Percentiles rank a stretch among this genome's conserved stretches.
phyloP scores from a whole-genome alignment of 2,329 filamentous ascomycete species.

The Cercospora brassicicola region DNA sequence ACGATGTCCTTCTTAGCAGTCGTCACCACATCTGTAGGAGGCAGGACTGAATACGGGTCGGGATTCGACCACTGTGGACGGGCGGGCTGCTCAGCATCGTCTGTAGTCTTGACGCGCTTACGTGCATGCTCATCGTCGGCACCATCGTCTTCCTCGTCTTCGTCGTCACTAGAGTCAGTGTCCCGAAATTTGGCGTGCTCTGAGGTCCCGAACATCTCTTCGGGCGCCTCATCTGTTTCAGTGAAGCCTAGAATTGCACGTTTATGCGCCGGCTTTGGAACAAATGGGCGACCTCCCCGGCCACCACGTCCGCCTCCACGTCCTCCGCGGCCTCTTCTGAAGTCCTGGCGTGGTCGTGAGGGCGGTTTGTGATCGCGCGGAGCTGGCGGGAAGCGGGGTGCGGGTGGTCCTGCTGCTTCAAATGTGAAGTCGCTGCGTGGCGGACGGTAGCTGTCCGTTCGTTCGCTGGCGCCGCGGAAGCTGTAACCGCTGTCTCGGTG shows the following conservation, averaged over 20 bases:
- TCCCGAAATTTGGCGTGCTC: slow-evolving; percentile 46
- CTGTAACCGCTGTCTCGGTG: slow-evolving; percentile 22
- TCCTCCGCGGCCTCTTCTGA: slow-evolving; percentile 11
- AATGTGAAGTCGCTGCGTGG: slow-evolving; percentile 32
- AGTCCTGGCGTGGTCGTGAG: slow-evolving; percentile 3
- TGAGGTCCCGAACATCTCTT: slow-evolving; percentile 48
- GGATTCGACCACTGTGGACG: slow-evolving; percentile 90
- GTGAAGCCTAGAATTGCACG: slow-evolving; percentile 46
- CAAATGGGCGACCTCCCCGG: slow-evolving; percentile 20
- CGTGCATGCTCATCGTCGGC: slow-evolving; percentile 30
- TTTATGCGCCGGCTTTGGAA: slow-evolving; percentile 43
- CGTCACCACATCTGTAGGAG: slow-evolving; percentile 70
- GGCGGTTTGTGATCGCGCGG: slow-evolving; percentile 11
- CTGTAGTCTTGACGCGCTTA: slow-evolving; percentile 36
- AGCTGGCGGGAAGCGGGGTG: slow-evolving; percentile 29
- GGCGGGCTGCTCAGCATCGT: slow-evolving; percentile 36
- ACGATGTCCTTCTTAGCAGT: slow-evolving; percentile 84
- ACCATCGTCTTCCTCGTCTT: slow-evolving; percentile 33
- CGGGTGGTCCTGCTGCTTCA: slow-evolving; percentile 23
- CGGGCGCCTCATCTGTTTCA: slow-evolving; percentile 45
- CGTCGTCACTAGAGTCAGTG: slow-evolving; percentile 43
- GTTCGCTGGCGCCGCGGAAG: slow-evolving; percentile 29
- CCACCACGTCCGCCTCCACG: slow-evolving; percentile 10
- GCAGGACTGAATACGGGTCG: slow-evolving; percentile 85
- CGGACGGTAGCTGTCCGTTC: slow-evolving; percentile 19